Conservation (phyloP, 73 alveolate genomes). For the Uronychia setigera region DNA sequence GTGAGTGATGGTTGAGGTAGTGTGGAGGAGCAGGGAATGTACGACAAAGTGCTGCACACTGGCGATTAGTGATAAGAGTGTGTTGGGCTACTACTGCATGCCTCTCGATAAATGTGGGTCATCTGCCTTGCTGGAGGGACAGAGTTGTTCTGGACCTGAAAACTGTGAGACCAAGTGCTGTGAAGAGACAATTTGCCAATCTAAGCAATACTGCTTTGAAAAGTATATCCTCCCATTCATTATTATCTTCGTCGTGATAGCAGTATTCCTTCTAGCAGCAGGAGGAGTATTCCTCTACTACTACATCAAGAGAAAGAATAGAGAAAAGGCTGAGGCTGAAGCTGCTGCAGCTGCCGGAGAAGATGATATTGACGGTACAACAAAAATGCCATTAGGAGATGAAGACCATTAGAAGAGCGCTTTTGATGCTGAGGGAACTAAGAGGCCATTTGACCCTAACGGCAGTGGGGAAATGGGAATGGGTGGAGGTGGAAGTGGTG, state of each 20-base stretch:
- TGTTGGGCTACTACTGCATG: constrained; percentile 52
- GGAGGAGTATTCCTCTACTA: background rate
- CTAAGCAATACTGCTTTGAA: constrained; percentile 35
- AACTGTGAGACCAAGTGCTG: constrained; percentile 61
- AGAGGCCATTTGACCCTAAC: too few species aligned
- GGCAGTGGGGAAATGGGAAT: too few species aligned
- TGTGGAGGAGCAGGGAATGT: too few species aligned
- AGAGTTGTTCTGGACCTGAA: constrained; percentile 36
- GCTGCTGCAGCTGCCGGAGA: too few species aligned
- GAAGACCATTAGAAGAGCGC: too few species aligned
- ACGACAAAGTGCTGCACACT: constrained; percentile 54
- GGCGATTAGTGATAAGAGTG: constrained; percentile 29
- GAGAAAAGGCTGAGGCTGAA: too few species aligned
- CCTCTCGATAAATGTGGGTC: constrained; percentile 23
- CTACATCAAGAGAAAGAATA: constrained; percentile 4
- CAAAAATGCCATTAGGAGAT: too few species aligned
- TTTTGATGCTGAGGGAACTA: too few species aligned
- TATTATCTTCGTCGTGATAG: constrained; percentile 44
- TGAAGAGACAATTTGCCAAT: constrained; percentile 63
- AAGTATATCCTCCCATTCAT: constrained; percentile 55
- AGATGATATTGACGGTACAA: too few species aligned
- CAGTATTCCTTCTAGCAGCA: constrained; percentile 46
- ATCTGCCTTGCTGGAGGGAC: constrained; percentile 28
- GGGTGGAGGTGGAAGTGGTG: too few species aligned
- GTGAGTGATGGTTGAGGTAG: too few species aligned